Percentiles rank a stretch among this genome's conserved stretches.
phyloP scores from a whole-genome alignment of 495 filamentous ascomycete genomes.

The Annulohypoxylon nitens region DNA sequence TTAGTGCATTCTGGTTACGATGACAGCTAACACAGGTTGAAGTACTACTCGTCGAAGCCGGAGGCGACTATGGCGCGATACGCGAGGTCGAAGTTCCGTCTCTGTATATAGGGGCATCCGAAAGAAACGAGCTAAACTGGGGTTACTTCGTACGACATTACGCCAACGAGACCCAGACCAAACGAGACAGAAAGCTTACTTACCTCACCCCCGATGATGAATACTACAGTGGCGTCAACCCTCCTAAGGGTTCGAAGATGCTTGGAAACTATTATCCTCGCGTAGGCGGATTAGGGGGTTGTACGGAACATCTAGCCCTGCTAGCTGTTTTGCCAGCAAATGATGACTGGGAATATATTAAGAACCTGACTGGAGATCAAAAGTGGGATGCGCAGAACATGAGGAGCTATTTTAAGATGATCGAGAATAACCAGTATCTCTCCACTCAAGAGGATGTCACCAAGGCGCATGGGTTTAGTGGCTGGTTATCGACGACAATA shows the following conservation, averaged over 20 bases:
- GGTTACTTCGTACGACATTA: constrained; percentile 63
- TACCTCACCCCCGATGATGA: constrained; percentile 52
- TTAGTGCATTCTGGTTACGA: not conserved
- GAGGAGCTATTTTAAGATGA: constrained; percentile 61
- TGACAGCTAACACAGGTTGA: constrained; percentile 1
- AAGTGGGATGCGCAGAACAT: constrained; percentile 64
- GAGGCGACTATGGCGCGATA: constrained; percentile 43
- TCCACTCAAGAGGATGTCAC: constrained; percentile 47
- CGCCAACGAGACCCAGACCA: constrained; percentile 50
- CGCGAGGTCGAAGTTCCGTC: constrained; percentile 43
- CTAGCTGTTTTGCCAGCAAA: constrained; percentile 57
- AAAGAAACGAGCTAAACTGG: constrained; percentile 58
- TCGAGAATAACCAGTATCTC: constrained; percentile 69
- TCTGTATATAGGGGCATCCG: constrained; percentile 68
- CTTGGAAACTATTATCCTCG: constrained; percentile 66
- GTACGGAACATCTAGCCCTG: constrained; percentile 64
- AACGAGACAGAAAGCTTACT: constrained; percentile 59
- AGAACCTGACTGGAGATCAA: constrained; percentile 62
- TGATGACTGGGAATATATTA: constrained; percentile 64
- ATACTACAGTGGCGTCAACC: constrained; percentile 54
- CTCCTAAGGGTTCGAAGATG: constrained; percentile 58
- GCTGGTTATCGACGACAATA: constrained; percentile 67
- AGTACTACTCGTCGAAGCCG: constrained; percentile 48
- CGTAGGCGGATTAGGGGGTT: constrained; percentile 63
- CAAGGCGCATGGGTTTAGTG: constrained; percentile 66